Percentiles rank a stretch among this genome's conserved stretches.
phyloP scores from a whole-genome alignment of 163 green algal genomes.

The Chloroidium sp. region DNA sequence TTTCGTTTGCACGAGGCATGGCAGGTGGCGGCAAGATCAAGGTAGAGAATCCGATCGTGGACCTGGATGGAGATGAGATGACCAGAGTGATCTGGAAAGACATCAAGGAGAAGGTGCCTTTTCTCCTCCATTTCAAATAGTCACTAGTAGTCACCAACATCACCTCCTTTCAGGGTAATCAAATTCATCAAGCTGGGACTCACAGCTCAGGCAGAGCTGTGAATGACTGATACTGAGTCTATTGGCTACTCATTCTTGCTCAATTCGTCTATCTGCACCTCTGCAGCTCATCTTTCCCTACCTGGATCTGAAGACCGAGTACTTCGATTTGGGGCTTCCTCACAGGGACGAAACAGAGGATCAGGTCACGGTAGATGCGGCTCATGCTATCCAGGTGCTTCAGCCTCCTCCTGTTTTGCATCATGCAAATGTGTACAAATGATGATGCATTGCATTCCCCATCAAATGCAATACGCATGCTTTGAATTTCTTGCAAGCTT shows the following conservation, averaged over 20 bases:
- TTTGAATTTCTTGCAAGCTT: too few relatives aligned
- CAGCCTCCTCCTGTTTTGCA: too few relatives aligned
- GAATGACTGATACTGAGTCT: too few relatives aligned
- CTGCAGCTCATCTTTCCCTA: slow-evolving; percentile 86
- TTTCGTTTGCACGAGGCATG: neutral
- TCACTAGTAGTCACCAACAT: too few relatives aligned
- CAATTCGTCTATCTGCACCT: neutral
- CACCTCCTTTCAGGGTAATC: too few relatives aligned
- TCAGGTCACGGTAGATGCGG: slow-evolving; percentile 79
- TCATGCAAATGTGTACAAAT: too few relatives aligned
- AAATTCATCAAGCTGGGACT: too few relatives aligned
- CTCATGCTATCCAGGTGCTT: slow-evolving; percentile 72
- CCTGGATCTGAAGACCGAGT: slow-evolving; percentile 87
- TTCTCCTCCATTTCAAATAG: too few relatives aligned
- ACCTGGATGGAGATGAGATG: slow-evolving; percentile 91
- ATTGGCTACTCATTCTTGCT: too few relatives aligned
- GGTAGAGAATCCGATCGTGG: slow-evolving; percentile 80
- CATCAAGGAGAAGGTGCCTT: slow-evolving; percentile 89
- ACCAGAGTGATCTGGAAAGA: slow-evolving; percentile 92
- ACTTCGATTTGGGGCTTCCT: slow-evolving; percentile 87
- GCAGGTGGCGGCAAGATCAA: slow-evolving; percentile 47
- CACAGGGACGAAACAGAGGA: slow-evolving; percentile 82
- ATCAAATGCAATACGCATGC: too few relatives aligned
- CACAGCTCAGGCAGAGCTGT: too few relatives aligned
- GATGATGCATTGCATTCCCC: too few relatives aligned